phyloP scores from a whole-genome alignment of 331 rosid genomes.

The Prunus yedoensis region DNA sequence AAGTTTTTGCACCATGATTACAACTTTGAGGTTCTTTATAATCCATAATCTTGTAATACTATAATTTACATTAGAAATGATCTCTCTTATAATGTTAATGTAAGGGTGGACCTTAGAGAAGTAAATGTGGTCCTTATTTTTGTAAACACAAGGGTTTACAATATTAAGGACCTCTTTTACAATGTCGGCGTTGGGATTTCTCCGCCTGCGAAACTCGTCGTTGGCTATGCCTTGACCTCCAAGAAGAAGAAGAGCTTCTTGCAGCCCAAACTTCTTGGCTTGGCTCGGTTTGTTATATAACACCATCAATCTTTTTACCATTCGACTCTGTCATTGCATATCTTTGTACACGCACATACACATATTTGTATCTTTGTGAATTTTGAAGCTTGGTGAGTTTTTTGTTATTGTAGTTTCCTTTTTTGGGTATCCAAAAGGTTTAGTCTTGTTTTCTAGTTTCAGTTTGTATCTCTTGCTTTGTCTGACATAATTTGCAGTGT shows the following conservation, averaged over 20 bases:
- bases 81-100: no score
- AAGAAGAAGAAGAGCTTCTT: slow-evolving; percentile 79
- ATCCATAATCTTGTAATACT: no score
- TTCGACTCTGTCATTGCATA: background rate
- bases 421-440: slow-evolving; percentile 26
- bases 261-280: slow-evolving; percentile 54
- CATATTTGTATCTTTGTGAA: slow-evolving; percentile 14
- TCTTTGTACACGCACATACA: no score
- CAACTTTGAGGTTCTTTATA: no score
- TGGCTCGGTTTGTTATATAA: slow-evolving; percentile 53
- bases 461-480: slow-evolving; percentile 12
- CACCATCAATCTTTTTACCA: background rate
- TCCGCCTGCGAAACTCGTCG: slow-evolving; percentile 48
- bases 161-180: no score
- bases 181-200: slow-evolving; percentile 24
- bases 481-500: background rate
- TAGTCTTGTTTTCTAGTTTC: slow-evolving; percentile 31
- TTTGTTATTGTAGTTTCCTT: slow-evolving; percentile 31
- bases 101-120: no score
- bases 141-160: no score
- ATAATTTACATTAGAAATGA: no score
- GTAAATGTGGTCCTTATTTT: no score
- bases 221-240: slow-evolving; percentile 80
- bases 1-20: no score
- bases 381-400: slow-evolving; percentile 5